A percentile compares a stretch with the other conserved stretches of the same genome.
phyloP scores from a whole-genome alignment of 1,139 yeast species.

The Blastobotrys malaysiensis region DNA sequence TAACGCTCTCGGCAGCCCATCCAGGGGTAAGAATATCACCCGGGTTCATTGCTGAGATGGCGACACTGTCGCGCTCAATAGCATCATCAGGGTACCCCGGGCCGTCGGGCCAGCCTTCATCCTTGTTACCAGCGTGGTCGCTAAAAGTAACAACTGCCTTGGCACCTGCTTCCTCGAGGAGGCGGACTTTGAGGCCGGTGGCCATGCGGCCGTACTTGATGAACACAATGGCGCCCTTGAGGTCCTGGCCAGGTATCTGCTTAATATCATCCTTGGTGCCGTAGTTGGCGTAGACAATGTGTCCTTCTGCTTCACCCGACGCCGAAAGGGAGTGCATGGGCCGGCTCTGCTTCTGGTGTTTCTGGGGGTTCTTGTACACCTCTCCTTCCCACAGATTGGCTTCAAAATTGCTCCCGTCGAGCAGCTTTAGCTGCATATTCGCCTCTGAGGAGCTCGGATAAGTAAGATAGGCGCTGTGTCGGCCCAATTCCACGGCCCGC shows the following conservation, averaged over 20 bases:
- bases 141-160: conserved; percentile 53
- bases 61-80: conserved; percentile 62
- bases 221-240: conserved; percentile 47
- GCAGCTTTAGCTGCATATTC: conserved; percentile 23
- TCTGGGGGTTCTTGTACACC: conserved; percentile 22
- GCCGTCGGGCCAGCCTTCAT: conserved; percentile 32
- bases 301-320: conserved; percentile 52
- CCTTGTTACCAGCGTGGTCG: conserved; percentile 27
- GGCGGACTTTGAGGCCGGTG: conserved; percentile 47
- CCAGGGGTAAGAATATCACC: conserved; percentile 84
- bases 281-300: conserved; percentile 53
- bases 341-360: conserved; percentile 26
- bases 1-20: conserved; percentile 47
- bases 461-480: conserved; percentile 52
- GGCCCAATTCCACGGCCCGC: conserved; percentile 42
- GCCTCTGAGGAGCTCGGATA: conserved; percentile 42
- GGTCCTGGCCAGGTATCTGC: conserved; percentile 33
- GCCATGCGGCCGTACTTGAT: conserved; percentile 54
- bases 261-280: conserved; percentile 59
- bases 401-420: conserved; percentile 19
- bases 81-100: conserved; percentile 38
- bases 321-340: conserved; percentile 68
- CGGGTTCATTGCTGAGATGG: conserved; percentile 56
- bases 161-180: conserved; percentile 50
- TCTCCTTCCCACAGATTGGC: conserved; percentile 31